Evolutionary conservation across 2,329 filamentous ascomycete genomes (phyloP).

Genomic region (Knufia fluminis): DNA sequence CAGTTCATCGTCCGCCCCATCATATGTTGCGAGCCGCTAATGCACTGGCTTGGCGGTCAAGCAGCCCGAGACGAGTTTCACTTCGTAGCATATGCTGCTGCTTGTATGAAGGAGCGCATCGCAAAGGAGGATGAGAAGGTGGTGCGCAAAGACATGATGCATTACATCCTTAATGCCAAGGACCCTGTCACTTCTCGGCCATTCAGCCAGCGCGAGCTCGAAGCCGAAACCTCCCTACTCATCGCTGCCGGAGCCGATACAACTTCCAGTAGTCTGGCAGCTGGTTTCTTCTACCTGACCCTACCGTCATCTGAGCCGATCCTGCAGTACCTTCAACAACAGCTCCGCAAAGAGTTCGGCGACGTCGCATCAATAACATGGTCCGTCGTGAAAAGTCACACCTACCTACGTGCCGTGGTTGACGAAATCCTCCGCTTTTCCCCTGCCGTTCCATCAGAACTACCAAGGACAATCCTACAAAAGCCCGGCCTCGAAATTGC

Average conservation of each 20-base stretch:
- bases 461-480: slow-evolving; percentile 27
- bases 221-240: background rate
- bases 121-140: background rate
- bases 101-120: background rate
- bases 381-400: slow-evolving; percentile 27
- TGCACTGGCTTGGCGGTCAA: background rate
- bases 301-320: background rate
- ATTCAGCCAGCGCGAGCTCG: background rate
- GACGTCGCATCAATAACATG: slow-evolving; percentile 31
- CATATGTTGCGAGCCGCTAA: background rate
- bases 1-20: no score
- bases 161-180: slow-evolving; percentile 28
- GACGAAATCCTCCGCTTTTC: slow-evolving; percentile 35
- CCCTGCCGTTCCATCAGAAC: slow-evolving; percentile 23
- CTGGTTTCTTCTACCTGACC: slow-evolving; percentile 26
- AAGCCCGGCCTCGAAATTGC: slow-evolving; percentile 26
- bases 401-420: slow-evolving; percentile 35
- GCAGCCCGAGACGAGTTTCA: background rate
- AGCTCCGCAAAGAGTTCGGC: slow-evolving; percentile 28
- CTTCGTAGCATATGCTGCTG: background rate
- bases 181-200: slow-evolving; percentile 16
- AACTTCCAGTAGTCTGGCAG: slow-evolving; percentile 28
- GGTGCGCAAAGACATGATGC: background rate
- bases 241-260: slow-evolving; percentile 31
- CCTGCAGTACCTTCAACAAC: slow-evolving; percentile 22